Evolutionary conservation across 2,329 filamentous ascomycete species (phyloP), one percentile per base, ranked within the genome.

Genomic region (Penicillium polonicum): DNA sequence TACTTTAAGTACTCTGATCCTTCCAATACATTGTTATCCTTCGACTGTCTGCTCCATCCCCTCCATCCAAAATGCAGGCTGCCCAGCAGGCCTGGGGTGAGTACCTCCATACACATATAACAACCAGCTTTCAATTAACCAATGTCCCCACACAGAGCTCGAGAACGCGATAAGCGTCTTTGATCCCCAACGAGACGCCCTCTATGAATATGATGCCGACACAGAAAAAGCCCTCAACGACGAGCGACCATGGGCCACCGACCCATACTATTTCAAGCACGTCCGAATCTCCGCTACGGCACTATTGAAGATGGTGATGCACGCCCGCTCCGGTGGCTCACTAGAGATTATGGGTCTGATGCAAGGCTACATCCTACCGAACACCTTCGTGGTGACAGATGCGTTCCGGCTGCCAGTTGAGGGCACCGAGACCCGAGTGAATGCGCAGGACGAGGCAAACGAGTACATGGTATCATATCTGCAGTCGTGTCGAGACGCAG

Each of bases 221-320:
- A 84, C 85, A 43, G 88, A 94, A 68, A 89, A 88, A 70, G 78
- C 82, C 38, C 83, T 89, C 64, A 83, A 82, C 61, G 77, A 82
- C 12, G 79, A 82, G 23, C 84, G 84, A 53, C 92, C 92, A 60
- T 97, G 94, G 94, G 80, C 79, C 49, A 80, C 80, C 46, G 87
- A 97, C 71, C 88, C 89, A 0, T 83, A 91, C 75, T 88, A 97
- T 81, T 99, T 97, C 84, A 95, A 93, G 74, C 84, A 89, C 53
- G 91, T 97, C 46, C 91, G 92, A 69, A 93, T 99, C 76, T 95
- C 91, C 52, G 92, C 94, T 58, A 88, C 96, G 13, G 94, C 94
- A 5, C 85, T 99, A 58, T 85, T 97, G 67, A 99, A 99, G 79
- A 99, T 99, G 94, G 91, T 95, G 63, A 97, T 97, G 90, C 94